Conservation (phyloP, 2,329 filamentous ascomycete species). For the Paecilomyces sp. region DNA sequence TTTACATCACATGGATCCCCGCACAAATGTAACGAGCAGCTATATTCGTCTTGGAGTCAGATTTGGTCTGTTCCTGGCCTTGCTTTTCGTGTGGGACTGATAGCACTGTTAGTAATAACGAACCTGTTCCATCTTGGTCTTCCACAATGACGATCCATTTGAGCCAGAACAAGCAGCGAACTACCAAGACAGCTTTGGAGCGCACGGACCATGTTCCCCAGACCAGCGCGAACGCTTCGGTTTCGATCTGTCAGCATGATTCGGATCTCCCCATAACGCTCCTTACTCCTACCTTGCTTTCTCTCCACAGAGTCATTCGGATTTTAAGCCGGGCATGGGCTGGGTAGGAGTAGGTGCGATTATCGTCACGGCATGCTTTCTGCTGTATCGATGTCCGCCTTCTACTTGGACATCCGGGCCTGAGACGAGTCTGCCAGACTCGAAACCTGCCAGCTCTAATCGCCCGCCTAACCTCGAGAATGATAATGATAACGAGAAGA, state of each 20-base stretch:
- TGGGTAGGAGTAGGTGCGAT: slow-evolving; percentile 33
- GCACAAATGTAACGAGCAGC: neutral
- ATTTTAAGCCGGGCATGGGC: slow-evolving; percentile 28
- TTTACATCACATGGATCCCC: neutral
- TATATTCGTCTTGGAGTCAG: neutral
- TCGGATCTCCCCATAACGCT: neutral
- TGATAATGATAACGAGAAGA: neutral
- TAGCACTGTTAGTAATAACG: neutral
- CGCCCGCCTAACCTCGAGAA: neutral
- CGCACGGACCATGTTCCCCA: neutral
- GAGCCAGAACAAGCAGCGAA: neutral
- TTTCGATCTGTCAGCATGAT: neutral
- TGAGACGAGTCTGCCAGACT: slow-evolving; percentile 2
- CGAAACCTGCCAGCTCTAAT: neutral
- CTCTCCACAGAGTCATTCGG: neutral
- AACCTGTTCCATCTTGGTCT: neutral
- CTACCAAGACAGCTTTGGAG: neutral
- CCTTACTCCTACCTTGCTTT: neutral
- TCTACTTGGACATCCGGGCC: slow-evolving; percentile 23
- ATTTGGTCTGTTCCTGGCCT: neutral
- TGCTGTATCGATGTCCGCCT: slow-evolving; percentile 33
- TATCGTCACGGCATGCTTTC: slow-evolving; percentile 30
- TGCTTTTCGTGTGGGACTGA: neutral
- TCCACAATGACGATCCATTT: neutral
- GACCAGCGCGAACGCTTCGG: neutral